phyloP scores from a whole-genome alignment of 768 basidiomycete species.

The Leccinum rimulosum region DNA sequence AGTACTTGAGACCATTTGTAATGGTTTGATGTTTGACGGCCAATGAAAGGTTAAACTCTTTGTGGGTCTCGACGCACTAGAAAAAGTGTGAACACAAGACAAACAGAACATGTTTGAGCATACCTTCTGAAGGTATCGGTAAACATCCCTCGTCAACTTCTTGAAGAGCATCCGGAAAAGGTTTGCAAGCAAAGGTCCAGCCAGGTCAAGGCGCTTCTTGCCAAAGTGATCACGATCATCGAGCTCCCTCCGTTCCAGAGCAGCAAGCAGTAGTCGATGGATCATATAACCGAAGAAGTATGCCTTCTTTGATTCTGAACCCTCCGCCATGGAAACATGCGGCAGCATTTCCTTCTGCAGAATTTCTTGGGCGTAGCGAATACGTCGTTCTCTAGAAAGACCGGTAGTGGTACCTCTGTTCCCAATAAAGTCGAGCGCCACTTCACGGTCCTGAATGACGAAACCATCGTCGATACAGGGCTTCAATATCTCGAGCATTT shows the following conservation, averaged over 20 bases:
- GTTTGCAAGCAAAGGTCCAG: slow-evolving; percentile 93
- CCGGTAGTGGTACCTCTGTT: slow-evolving; percentile 95
- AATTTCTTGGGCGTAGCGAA: slow-evolving; percentile 96
- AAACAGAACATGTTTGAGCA: slow-evolving; percentile 5
- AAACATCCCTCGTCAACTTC: slow-evolving; percentile 95
- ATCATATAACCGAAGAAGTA: slow-evolving; percentile 99
- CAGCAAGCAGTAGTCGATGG: slow-evolving; percentile 90
- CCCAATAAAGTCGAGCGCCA: slow-evolving; percentile 96
- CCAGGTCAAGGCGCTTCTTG: slow-evolving; percentile 94
- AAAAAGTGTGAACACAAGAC: slow-evolving; percentile 6
- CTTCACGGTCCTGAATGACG: slow-evolving; percentile 96
- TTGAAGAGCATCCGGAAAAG: slow-evolving; percentile 97
- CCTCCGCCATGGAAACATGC: slow-evolving; percentile 93
- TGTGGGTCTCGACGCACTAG: slow-evolving; percentile 94
- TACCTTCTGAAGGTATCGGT: slow-evolving; percentile 96
- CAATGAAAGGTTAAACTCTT: slow-evolving; percentile 86
- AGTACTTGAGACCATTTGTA: slow-evolving; percentile 97
- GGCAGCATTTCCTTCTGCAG: slow-evolving; percentile 98
- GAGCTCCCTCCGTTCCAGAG: slow-evolving; percentile 89
- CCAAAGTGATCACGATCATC: slow-evolving; percentile 99
- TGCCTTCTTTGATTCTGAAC: slow-evolving; percentile 96
- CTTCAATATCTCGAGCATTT: slow-evolving; percentile 97
- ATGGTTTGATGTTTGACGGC: slow-evolving; percentile 98
- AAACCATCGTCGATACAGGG: slow-evolving; percentile 99
- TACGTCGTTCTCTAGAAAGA: slow-evolving; percentile 86